These are phyloP conservation scores for Tubosaeta brunneosetosa DNA, from an alignment of 768 basidiomycete genomes.

Conservation along the genomic window DNA sequence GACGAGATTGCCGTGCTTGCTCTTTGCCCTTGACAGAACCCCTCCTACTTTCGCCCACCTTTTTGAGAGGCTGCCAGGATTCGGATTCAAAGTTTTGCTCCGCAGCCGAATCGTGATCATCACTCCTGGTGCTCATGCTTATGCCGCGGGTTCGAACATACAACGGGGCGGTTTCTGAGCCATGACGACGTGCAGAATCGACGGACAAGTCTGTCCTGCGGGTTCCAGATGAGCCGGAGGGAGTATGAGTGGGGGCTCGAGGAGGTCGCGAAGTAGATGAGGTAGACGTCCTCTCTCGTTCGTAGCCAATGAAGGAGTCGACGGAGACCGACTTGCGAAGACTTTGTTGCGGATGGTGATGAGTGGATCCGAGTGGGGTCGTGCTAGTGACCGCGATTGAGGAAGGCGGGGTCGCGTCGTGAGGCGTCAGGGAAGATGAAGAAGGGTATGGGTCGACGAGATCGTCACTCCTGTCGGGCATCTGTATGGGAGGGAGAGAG, in stretches of 20 bases:
- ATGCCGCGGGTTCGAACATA: constrained; percentile 50
- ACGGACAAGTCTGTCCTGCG: constrained; percentile 25
- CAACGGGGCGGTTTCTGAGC: constrained; percentile 26
- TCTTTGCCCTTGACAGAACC: constrained; percentile 48
- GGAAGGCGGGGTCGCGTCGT: constrained; percentile 42
- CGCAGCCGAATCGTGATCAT: constrained; percentile 36
- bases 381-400: constrained; percentile 18
- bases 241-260: constrained; percentile 34
- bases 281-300: constrained; percentile 33
- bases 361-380: constrained; percentile 14
- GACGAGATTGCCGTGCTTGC: constrained; percentile 37
- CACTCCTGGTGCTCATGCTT: constrained; percentile 48
- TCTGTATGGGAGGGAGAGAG: constrained; percentile 42
- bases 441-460: constrained; percentile 10
- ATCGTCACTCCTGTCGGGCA: constrained; percentile 32
- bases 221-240: constrained; percentile 33
- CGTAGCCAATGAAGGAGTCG: constrained; percentile 62
- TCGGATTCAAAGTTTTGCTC: constrained; percentile 51
- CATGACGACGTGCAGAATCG: constrained; percentile 24
- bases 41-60: constrained; percentile 39
- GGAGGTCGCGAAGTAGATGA: constrained; percentile 33
- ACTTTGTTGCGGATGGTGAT: constrained; percentile 24
- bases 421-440: constrained; percentile 32
- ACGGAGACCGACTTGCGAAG: constrained; percentile 75
- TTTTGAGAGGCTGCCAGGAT: constrained; percentile 42